A percentile compares a stretch with the other conserved stretches of the same genome.
Conservation (phyloP, 2,329 filamentous ascomycete genomes). For the Dactylellina cionopaga region DNA sequence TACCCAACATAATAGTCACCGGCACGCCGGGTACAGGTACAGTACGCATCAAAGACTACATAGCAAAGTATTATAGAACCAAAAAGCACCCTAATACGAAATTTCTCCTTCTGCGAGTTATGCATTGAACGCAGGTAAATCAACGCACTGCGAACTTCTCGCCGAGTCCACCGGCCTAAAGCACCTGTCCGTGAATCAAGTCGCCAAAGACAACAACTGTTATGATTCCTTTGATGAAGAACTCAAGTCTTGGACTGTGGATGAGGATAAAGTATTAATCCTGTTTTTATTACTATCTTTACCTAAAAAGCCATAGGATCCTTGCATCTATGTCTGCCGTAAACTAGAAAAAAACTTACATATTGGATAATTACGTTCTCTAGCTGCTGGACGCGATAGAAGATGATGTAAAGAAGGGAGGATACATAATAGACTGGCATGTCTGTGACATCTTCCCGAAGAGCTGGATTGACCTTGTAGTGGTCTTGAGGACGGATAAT, state of each 20-base stretch:
- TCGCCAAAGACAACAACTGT: constrained; percentile 87
- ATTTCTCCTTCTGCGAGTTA: neutral
- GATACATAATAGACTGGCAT: constrained; percentile 96
- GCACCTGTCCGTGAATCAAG: constrained; percentile 87
- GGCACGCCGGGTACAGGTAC: constrained; percentile 86
- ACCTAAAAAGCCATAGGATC: neutral
- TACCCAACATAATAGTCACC: constrained; percentile 92
- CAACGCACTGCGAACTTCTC: constrained; percentile 85
- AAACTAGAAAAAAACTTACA: constrained; percentile 36
- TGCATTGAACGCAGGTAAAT: constrained; percentile 73
- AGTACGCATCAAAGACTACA: constrained; percentile 12
- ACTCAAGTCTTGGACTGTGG: constrained; percentile 87
- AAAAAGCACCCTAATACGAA: neutral
- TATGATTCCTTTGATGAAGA: constrained; percentile 89
- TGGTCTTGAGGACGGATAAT: constrained; percentile 86
- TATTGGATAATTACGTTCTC: neutral
- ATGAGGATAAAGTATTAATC: constrained; percentile 92
- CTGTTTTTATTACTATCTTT: neutral
- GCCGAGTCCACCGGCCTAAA: constrained; percentile 75
- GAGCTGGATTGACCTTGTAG: constrained; percentile 92
- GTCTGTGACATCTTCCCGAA: constrained; percentile 94
- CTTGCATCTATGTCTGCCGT: neutral
- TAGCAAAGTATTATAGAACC: neutral
- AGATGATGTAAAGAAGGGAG: constrained; percentile 78
- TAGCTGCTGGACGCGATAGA: constrained; percentile 90